Percentiles rank a stretch among this genome's conserved stretches.
Conservation (phyloP, 345 rosid genomes). For the Eucalyptus pauciflora region DNA sequence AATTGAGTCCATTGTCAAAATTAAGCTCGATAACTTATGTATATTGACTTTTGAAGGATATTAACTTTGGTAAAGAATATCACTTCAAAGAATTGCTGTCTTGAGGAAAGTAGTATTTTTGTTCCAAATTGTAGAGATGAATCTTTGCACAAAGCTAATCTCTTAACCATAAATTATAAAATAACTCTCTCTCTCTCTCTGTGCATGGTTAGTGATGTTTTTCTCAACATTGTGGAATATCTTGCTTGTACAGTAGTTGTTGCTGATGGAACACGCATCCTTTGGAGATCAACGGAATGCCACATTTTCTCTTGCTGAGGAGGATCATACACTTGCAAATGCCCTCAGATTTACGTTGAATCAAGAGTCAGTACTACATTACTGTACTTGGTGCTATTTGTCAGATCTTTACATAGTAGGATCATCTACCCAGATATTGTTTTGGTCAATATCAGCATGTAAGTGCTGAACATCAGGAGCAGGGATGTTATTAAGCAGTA, state of each 20-base stretch:
- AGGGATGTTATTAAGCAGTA: neutral
- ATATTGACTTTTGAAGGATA: neutral
- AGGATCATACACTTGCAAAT: conserved; percentile 87
- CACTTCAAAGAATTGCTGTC: neutral
- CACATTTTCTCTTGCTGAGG: conserved; percentile 59
- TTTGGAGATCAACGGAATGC: conserved; percentile 39
- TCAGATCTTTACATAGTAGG: neutral
- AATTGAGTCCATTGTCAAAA: neutral
- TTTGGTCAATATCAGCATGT: neutral
- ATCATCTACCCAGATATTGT: neutral
- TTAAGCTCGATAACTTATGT: neutral
- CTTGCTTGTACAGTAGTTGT: neutral
- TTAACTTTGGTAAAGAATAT: neutral
- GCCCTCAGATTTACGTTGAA: conserved; percentile 71
- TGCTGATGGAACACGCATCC: conserved; percentile 64
- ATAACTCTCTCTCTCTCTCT: neutral
- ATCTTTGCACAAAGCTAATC: neutral
- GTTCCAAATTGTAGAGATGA: neutral
- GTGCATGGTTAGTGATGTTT: neutral
- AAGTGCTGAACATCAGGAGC: neutral
- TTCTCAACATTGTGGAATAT: neutral
- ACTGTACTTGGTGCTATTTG: neutral
- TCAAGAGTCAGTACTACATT: conserved; percentile 62
- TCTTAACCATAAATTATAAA: neutral
- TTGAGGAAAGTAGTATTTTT: neutral